These are phyloP conservation scores for Fusarium xylarioides DNA, from an alignment of 2,329 filamentous ascomycete species.

Conservation along the genomic window DNA sequence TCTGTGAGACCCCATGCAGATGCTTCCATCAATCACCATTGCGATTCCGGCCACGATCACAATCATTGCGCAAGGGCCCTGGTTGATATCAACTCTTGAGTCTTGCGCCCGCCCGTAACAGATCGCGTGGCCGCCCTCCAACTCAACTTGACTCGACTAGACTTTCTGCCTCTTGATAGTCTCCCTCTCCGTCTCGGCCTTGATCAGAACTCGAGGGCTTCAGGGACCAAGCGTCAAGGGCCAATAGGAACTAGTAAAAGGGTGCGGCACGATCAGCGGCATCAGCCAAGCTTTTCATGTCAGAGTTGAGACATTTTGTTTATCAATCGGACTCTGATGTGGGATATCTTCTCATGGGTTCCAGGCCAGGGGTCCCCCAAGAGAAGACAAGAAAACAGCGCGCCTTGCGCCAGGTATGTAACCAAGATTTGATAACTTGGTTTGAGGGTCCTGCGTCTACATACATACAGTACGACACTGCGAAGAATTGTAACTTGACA, in stretches of 20 bases:
- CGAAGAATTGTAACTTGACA: not conserved
- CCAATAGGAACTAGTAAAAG: constrained; percentile 6
- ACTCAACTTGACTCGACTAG: constrained; percentile 10
- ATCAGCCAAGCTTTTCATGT: not conserved
- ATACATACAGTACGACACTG: not conserved
- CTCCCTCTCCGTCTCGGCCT: not conserved
- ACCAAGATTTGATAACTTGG: not conserved
- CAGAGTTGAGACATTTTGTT: constrained; percentile 8
- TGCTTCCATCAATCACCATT: constrained; percentile 37
- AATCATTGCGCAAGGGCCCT: constrained; percentile 27
- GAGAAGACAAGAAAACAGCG: not conserved
- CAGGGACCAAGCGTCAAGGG: constrained; percentile 14
- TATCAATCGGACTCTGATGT: constrained; percentile 22
- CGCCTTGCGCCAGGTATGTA: constrained; percentile 10
- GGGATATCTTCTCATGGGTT: not conserved
- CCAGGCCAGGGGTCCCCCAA: not conserved
- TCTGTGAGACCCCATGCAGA: constrained; percentile 26
- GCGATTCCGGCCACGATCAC: constrained; percentile 34
- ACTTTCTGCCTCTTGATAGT: not conserved
- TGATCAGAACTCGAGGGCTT: not conserved
- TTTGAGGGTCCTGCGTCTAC: constrained; percentile 1
- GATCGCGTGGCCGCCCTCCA: constrained; percentile 35
- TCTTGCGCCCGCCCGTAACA: constrained; percentile 36
- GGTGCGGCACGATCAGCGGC: not conserved
- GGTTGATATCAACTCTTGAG: constrained; percentile 15